Evolutionary conservation across 176 grass and related monocot genomes (phyloP).

Genomic region (Tuctoria greenei): DNA sequence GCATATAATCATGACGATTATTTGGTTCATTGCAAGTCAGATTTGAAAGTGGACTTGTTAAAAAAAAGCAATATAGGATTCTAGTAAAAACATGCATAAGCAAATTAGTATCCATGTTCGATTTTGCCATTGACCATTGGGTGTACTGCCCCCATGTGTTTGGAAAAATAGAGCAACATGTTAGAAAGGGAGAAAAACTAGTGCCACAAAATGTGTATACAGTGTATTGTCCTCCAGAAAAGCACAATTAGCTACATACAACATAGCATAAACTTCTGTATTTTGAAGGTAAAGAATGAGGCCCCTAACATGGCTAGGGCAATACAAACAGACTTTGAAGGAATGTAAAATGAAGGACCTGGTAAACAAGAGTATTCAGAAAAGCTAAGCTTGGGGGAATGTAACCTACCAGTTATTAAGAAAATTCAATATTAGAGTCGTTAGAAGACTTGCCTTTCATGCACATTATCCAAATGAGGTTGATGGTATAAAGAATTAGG

Average conservation of each 20-base stretch:
- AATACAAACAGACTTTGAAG: neutral
- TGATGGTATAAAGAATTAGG: slow-evolving; percentile 26
- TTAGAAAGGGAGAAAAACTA: neutral
- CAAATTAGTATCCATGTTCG: neutral
- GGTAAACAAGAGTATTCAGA: neutral
- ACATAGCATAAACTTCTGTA: neutral
- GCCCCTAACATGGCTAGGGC: neutral
- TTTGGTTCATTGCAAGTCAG: neutral
- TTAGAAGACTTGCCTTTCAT: neutral
- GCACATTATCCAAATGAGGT: slow-evolving; percentile 27
- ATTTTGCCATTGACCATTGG: neutral
- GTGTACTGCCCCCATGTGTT: neutral
- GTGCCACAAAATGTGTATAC: neutral
- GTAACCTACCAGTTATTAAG: too few species aligned
- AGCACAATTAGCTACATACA: neutral
- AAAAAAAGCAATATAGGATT: neutral
- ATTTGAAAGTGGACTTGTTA: neutral
- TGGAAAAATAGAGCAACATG: neutral
- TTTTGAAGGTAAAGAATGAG: neutral
- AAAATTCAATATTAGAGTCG: neutral
- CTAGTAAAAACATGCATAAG: neutral
- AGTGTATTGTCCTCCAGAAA: neutral
- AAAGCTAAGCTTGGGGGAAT: neutral
- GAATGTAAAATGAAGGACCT: neutral
- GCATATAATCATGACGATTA: neutral